Conservation (phyloP, 257 asterid species). For the Solanum pimpinellifolium region DNA sequence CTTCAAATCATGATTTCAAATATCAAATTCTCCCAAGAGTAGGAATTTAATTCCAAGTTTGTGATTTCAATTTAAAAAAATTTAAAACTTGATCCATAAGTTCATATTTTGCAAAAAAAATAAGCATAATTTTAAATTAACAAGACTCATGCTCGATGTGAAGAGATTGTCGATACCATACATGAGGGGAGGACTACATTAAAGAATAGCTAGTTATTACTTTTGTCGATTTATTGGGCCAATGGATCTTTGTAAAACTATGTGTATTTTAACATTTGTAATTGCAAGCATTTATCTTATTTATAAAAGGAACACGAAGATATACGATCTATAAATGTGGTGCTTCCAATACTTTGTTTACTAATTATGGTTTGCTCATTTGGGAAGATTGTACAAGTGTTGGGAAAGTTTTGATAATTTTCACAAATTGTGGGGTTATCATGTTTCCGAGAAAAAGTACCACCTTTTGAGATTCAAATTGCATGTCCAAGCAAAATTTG, state of each 20-base stretch:
- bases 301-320: neutral
- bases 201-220: neutral
- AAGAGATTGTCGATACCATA: neutral
- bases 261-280: neutral
- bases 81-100: neutral
- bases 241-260: neutral
- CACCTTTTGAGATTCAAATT: neutral
- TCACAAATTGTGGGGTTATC: neutral
- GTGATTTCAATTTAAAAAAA: neutral
- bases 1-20: neutral
- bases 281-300: neutral
- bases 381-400: neutral
- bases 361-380: neutral
- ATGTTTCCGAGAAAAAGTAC: neutral
- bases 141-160: neutral
- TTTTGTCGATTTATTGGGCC: neutral
- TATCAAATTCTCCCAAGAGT: neutral
- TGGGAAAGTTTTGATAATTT: neutral
- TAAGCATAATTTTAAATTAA: neutral
- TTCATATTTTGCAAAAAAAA: neutral
- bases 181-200: neutral
- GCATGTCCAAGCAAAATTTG: neutral
- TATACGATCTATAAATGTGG: neutral
- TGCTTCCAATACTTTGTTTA: neutral
- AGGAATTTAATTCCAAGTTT: neutral